phyloP scores from a whole-genome alignment of 306 rosid species.

The Fragaria iinumae region DNA sequence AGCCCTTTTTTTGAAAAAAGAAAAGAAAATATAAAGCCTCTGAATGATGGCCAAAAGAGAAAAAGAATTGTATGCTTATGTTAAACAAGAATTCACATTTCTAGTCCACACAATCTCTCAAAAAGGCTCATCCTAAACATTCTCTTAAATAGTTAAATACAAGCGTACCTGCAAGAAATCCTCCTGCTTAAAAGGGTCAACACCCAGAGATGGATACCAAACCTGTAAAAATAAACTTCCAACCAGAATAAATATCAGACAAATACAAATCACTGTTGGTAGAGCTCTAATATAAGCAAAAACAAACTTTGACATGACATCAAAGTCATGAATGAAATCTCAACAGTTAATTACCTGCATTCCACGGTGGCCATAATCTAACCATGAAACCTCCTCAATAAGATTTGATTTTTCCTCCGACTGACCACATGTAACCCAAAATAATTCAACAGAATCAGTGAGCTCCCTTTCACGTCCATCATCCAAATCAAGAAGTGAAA shows the following conservation, averaged over 20 bases:
- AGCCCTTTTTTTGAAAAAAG: not conserved
- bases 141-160: constrained; percentile 25
- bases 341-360: constrained; percentile 80
- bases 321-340: constrained; percentile 1
- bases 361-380: constrained; percentile 97
- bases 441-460: constrained; percentile 89
- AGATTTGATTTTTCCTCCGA: constrained; percentile 89
- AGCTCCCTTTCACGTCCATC: constrained; percentile 94
- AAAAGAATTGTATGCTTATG: constrained; percentile 7
- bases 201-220: constrained; percentile 97
- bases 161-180: constrained; percentile 89
- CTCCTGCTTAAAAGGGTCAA: constrained; percentile 90
- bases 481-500: constrained; percentile 95
- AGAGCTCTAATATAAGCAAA: constrained; percentile 16
- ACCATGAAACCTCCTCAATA: constrained; percentile 98
- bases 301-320: not conserved
- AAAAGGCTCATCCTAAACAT: constrained; percentile 7
- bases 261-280: constrained; percentile 29
- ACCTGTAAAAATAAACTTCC: constrained; percentile 82
- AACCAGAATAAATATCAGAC: constrained; percentile 53
- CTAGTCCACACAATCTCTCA: constrained; percentile 20
- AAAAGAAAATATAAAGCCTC: not conserved
- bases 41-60: not conserved
- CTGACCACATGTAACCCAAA: constrained; percentile 99
- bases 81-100: not conserved